Evolutionary conservation across 441 rosid genomes (phyloP).

Genomic region (Daphne laureola): DNA sequence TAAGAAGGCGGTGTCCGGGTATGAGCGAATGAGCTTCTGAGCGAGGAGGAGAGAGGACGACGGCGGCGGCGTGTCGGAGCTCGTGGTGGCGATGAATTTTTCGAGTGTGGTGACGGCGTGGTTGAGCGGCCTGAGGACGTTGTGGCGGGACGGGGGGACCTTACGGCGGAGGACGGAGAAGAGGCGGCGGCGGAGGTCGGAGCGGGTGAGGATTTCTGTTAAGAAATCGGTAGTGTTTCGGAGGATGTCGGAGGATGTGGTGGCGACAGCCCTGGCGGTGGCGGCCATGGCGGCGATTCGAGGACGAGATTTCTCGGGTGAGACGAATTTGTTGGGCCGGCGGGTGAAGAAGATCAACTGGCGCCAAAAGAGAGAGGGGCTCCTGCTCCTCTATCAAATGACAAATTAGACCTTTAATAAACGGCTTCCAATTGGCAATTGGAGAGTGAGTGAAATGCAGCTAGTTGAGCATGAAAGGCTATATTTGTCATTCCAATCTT

Average conservation of each 20-base stretch:
- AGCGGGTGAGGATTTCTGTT: constrained; percentile 26
- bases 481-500: not conserved
- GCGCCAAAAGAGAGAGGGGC: constrained; percentile 9
- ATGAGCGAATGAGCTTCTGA: constrained; percentile 38
- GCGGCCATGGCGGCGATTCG: constrained; percentile 3
- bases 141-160: constrained; percentile 15
- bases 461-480: not conserved
- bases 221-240: constrained; percentile 27
- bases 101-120: constrained; percentile 43
- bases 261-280: not conserved
- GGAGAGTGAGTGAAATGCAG: not conserved
- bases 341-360: not conserved
- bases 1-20: constrained; percentile 27
- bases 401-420: constrained; percentile 1
- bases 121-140: constrained; percentile 26
- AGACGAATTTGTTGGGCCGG: too few relatives aligned
- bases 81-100: constrained; percentile 30
- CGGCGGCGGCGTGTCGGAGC: constrained; percentile 16
- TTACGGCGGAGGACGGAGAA: constrained; percentile 27
- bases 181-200: constrained; percentile 32
- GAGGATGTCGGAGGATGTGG: constrained; percentile 25
- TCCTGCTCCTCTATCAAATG: constrained; percentile 10
- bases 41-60: constrained; percentile 47
- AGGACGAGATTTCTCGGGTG: not conserved
- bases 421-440: not conserved